Base-by-base conservation (phyloP, 2,329 filamentous ascomycete species). In the Escovopsis sp. region DNA sequence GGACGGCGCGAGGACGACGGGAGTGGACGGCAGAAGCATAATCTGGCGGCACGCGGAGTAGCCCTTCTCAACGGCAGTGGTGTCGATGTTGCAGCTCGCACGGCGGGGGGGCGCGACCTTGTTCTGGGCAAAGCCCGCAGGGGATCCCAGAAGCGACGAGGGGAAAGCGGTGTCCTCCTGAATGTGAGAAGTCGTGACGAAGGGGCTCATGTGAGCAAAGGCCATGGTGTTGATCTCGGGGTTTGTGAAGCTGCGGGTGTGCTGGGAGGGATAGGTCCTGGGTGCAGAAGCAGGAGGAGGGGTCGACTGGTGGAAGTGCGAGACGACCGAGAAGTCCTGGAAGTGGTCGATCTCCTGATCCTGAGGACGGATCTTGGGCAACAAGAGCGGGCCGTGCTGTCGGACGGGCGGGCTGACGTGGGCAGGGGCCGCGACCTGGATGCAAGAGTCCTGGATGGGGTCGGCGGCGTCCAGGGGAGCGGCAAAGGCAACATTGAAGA, bases 21-120 rank as follows among this genome's bases (percentile, higher is more conserved):
- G 27, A 2, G 45, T 16, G 16, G 45, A 39, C 5, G 53, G 47
- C 37, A 57, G 40, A 35, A 70, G 61, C 35, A 83, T 80, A 59
- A 86, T 71, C 52, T 83, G 79, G 44, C 81, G 80, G 62, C 91
- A 94, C 37, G 83, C 84, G n/a, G 86, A 81, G 64, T 85, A 93
- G 45, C 80, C 81, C 50, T 78, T 79, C 51, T 72, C 76, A 43
- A 85, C 64, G 31, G 74, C 68, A 45, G 67, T 65, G 48, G 75
- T 74, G 50, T 88, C 82, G 37, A 88, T 67, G 52, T 74, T 77
- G 52, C 76, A 78, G 36, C 72, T 75, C 9, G 73, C 71, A 37
- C 81, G 76, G 48, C 83, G 68, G 13, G 52, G 47, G 10, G 40
- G 45, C 51, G 50, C 45, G 47, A 51, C 37, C 45, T 45, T 33